Evolutionary conservation across 73 alveolate species (phyloP), one percentile per base, ranked within the genome.

Genomic region (Paramecium sexaurelia): DNA sequence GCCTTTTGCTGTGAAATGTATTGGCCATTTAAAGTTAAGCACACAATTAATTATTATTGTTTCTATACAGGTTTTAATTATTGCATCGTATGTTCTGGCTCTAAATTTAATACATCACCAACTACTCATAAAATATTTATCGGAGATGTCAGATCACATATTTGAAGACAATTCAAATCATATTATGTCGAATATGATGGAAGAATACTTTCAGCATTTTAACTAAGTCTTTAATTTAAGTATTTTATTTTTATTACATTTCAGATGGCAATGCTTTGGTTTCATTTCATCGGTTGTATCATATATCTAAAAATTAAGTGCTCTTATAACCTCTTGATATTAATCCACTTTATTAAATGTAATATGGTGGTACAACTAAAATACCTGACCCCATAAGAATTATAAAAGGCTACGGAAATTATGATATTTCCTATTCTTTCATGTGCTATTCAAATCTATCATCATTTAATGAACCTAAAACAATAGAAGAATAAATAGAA

Each of bases 181-280:
- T 7, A 6, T 51, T 51, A 17, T 51, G 7, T 51, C 67, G 1
- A 51, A 51, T 51, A 51, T 51, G 67, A 51, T 51, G 67, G 67
- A 51, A 51, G 67, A 51, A 51, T 51, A 51, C 29, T 1, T 51
- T 6, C 22, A 51, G 33, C 67, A 51, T 51, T 51, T 51, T 51
- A 51, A 51, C 22, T 13, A 51, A 51, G 29, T 51, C 15, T 51
- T 51, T 51, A 51, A 51, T 51, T 51, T 51, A 51, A 51, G 67
- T 51, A 51, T 17, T 35, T 17, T 51, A 51, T 61, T 17, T 17
- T 51, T 5, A 22, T 61, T 5, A 6, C 15, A 57, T 61, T 61
- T 61, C 43, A 61, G 83, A 61, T 61, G 83, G 83, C 47, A 61
- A 61, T 11, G 43, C 83, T 61, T 61, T 61, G 83, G 43, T 61